These are phyloP conservation scores for Arabidopsis suecica DNA, from an alignment of 345 rosid genomes.

Conservation along the genomic window DNA sequence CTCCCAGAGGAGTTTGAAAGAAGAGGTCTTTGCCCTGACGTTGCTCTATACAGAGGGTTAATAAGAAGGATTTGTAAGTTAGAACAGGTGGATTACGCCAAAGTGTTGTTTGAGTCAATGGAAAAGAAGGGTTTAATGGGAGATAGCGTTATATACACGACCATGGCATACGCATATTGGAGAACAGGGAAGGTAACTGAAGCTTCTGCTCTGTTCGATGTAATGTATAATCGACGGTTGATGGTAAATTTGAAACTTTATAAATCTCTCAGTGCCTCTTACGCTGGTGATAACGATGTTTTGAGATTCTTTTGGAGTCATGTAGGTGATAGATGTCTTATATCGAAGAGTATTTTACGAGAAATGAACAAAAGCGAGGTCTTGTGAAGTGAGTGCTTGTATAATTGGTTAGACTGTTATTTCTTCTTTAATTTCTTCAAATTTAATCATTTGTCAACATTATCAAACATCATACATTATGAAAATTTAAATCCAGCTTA, in stretches of 20 bases:
- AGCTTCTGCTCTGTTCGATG: conserved; percentile 62
- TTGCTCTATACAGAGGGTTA: conserved; percentile 79
- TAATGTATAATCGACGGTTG: conserved; percentile 77
- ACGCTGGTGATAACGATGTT: conserved; percentile 54
- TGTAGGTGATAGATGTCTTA: conserved; percentile 63
- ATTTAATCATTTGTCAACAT: no score
- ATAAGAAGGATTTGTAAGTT: conserved; percentile 82
- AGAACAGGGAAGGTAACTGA: conserved; percentile 65
- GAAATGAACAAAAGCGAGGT: conserved; percentile 49
- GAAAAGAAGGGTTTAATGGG: conserved; percentile 67
- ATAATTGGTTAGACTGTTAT: no score
- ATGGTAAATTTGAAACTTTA: conserved; percentile 75
- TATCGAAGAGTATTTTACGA: conserved; percentile 66
- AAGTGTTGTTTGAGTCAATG: conserved; percentile 60
- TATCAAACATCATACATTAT: no score
- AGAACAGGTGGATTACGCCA: conserved; percentile 69
- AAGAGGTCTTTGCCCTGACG: conserved; percentile 62
- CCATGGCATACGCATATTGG: conserved; percentile 81
- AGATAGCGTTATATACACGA: conserved; percentile 71
- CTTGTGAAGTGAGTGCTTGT: conserved; percentile 12
- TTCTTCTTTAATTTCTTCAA: no score
- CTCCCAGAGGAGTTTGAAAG: conserved; percentile 65
- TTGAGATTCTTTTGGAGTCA: conserved; percentile 77
- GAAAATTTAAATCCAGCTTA: no score
- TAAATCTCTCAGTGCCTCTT: conserved; percentile 65